These are phyloP conservation scores for Backusella circina DNA, from an alignment of 192 early-diverging fungal species.

Conservation along the genomic window DNA sequence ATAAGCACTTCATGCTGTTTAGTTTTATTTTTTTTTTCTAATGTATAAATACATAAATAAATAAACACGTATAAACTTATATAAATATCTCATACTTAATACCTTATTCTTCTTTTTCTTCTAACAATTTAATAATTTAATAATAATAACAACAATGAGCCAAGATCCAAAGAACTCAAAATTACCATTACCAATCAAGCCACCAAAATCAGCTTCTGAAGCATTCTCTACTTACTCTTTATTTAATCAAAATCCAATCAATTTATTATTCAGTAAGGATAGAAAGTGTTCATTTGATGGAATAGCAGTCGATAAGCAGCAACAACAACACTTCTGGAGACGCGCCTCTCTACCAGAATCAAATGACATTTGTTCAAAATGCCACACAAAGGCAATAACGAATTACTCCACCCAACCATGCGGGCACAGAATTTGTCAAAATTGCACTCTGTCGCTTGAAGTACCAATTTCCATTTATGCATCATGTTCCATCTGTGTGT, in stretches of 20 bases:
- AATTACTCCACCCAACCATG: not conserved
- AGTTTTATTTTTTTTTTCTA: not conserved
- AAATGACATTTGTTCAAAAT: not conserved
- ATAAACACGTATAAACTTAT: not conserved
- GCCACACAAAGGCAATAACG: not conserved
- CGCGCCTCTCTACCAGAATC: not conserved
- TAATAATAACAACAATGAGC: not conserved
- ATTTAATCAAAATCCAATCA: not conserved
- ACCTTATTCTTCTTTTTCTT: not conserved
- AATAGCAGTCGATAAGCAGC: not conserved
- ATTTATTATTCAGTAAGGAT: not conserved
- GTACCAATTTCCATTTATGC: not conserved
- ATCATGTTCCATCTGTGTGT: slow-evolving; percentile 4
- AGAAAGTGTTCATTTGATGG: not conserved
- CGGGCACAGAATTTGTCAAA: slow-evolving; percentile 1
- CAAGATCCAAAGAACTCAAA: not conserved
- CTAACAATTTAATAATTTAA: not conserved
- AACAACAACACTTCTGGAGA: slow-evolving; percentile 5
- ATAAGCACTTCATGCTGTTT: not conserved
- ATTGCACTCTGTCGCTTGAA: not conserved
- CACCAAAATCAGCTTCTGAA: not conserved
- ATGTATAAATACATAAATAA: not conserved
- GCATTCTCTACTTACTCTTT: not conserved
- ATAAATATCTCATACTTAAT: not conserved
- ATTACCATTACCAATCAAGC: not conserved